These are phyloP conservation scores for Psilocybe tampanensis DNA, from an alignment of 768 basidiomycete species.

Conservation along the genomic window DNA sequence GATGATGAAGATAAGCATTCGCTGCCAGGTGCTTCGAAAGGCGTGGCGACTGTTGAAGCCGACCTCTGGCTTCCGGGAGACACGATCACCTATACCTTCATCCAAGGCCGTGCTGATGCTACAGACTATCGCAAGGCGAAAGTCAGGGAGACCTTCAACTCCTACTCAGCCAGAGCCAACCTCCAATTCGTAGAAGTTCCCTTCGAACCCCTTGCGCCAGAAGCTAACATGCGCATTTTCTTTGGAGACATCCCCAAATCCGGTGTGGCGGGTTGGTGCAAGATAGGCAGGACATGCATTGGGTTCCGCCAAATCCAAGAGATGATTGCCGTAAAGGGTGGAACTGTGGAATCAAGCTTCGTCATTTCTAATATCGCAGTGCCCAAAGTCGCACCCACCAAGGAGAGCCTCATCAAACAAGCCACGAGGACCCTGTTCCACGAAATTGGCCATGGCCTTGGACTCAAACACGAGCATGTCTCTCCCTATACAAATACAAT, in stretches of 20 bases:
- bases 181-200: background rate
- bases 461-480: background rate
- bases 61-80: constrained; percentile 12
- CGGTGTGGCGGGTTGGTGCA: background rate
- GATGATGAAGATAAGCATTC: background rate
- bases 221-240: background rate
- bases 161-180: background rate
- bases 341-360: constrained; percentile 3
- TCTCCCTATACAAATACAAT: background rate
- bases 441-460: background rate
- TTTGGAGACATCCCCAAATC: background rate
- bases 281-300: background rate
- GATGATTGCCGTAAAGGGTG: background rate
- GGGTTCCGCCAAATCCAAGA: background rate
- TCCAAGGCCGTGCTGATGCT: constrained; percentile 2
- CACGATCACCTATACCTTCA: constrained; percentile 7
- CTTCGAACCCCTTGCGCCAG: background rate
- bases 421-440: background rate
- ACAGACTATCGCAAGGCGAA: background rate
- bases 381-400: background rate
- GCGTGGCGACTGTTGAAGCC: background rate
- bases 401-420: background rate
- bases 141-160: background rate
- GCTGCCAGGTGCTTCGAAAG: background rate
- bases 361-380: background rate